phyloP scores from a whole-genome alignment of 805 yeast species.

The Candida nanaspora region DNA sequence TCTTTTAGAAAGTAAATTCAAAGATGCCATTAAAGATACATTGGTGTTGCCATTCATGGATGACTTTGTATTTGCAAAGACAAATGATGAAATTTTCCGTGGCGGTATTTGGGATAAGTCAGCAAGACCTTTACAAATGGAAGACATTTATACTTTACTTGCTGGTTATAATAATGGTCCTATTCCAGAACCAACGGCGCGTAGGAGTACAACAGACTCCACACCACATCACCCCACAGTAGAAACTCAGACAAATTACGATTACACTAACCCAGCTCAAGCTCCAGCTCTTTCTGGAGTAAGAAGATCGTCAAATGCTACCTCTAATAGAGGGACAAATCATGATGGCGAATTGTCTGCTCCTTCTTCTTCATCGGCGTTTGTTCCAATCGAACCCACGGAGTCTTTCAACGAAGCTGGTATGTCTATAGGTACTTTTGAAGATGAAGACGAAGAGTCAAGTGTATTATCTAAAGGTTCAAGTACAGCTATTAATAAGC shows the following conservation, averaged over 20 bases:
- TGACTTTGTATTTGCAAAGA: constrained; percentile 65
- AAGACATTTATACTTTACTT: background rate
- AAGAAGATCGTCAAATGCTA: constrained; percentile 4
- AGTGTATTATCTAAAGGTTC: constrained; percentile 2
- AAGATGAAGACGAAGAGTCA: background rate
- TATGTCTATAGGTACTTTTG: background rate
- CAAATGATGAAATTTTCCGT: constrained; percentile 64
- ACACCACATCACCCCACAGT: no score
- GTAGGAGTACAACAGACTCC: no score
- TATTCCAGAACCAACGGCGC: background rate
- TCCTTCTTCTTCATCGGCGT: constrained; percentile 2
- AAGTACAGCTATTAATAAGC: constrained; percentile 1
- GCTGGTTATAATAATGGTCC: background rate
- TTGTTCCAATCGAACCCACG: background rate
- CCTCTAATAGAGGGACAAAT: constrained; percentile 3
- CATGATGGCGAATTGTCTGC: background rate
- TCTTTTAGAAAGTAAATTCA: constrained; percentile 67
- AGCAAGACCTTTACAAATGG: constrained; percentile 8
- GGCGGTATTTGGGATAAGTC: constrained; percentile 88
- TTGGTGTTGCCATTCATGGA: constrained; percentile 87
- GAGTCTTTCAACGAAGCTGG: background rate
- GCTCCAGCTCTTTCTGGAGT: background rate
- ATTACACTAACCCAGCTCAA: background rate
- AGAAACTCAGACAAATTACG: background rate
- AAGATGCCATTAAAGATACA: constrained; percentile 72